Base-by-base conservation (phyloP, 2,329 filamentous ascomycete species). In the Escovopsis sp. region DNA sequence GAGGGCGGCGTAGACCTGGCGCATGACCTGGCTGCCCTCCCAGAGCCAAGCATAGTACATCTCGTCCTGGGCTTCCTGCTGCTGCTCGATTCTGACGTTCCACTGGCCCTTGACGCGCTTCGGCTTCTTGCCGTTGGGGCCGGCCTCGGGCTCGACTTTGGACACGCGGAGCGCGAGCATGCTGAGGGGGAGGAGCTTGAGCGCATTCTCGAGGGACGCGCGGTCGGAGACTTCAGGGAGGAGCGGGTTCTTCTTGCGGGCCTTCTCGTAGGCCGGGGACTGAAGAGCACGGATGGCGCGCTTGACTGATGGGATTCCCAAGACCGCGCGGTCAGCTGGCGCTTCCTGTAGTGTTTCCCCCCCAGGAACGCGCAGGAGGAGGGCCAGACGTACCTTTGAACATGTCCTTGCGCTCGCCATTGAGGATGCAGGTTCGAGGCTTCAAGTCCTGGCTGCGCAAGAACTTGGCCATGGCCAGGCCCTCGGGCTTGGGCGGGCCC, bases 41-140 rank as follows among this genome's bases (percentile, higher is more conserved):
- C 88, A 96, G 43, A 98, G 70, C 87, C 89, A 98, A 47, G 89
- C 82, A 59, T 96, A 98, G 69, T 98, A 89, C 72, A 91, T 79
- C 34, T 89, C 84, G 44, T 91, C 85, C 39, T 67, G 67, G 44
- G 81, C 82, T 55, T 96, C 89, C 63, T 98, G 91, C 64, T 98
- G 89, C 55, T 89, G 87, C 64, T 95, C 88, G 52, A 98, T 89
- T 58, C 80, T 82, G 48, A 98, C 91, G 4, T 80, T 94, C 91
- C 91, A 98, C 28, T 91, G 77, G 26, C 91, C 91, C 72, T 98
- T 98, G 58, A 91, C 73, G 42, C 87, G 81, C 72, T 95, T 96
- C 49, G 79, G 74, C 55, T 81, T 80, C 67, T 87, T 85, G 51
- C 72, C 65, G 47, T 63, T 61, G 37, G 55, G 42, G 43, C 81